These are phyloP conservation scores for Gracilaria gracilis DNA, from an alignment of 23 red algal genomes.

Conservation along the genomic window DNA sequence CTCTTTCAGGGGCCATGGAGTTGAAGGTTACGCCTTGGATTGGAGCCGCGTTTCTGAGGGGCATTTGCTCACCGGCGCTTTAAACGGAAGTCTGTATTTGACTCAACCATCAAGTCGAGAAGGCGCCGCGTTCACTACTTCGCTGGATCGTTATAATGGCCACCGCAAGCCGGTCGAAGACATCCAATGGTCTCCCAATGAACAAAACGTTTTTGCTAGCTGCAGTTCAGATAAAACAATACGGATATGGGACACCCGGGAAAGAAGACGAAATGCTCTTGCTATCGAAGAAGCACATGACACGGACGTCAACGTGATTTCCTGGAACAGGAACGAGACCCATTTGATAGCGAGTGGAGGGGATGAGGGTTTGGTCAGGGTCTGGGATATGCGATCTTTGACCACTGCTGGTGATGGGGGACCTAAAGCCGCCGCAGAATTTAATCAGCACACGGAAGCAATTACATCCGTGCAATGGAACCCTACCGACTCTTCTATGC, in stretches of 20 bases:
- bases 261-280: slow-evolving; percentile 48
- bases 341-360: slow-evolving; percentile 88
- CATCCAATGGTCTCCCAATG: slow-evolving; percentile 90
- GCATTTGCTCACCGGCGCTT: slow-evolving; percentile 70
- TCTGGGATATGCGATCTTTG: slow-evolving; percentile 90
- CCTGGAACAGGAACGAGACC: slow-evolving; percentile 86
- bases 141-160: slow-evolving; percentile 44
- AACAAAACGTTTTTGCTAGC: slow-evolving; percentile 86
- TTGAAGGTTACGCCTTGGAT: slow-evolving; percentile 86
- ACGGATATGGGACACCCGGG: slow-evolving; percentile 86
- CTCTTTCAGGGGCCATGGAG: slow-evolving; percentile 65
- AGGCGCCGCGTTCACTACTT: slow-evolving; percentile 37
- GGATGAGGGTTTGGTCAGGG: slow-evolving; percentile 83
- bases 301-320: slow-evolving; percentile 90
- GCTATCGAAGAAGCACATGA: slow-evolving; percentile 77
- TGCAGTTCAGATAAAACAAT: slow-evolving; percentile 89
- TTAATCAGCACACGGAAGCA: slow-evolving; percentile 78
- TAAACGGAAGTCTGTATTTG: slow-evolving; percentile 66
- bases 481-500: slow-evolving; percentile 75
- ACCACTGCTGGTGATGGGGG: not conserved
- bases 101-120: slow-evolving; percentile 40
- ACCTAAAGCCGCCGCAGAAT: slow-evolving; percentile 68
- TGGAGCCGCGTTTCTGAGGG: slow-evolving; percentile 74
- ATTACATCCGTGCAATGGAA: slow-evolving; percentile 93
- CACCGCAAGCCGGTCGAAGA: slow-evolving; percentile 79